Evolutionary conservation across 2,329 filamentous ascomycete genomes (phyloP).

Genomic region (Teratosphaeria nubilosa): DNA sequence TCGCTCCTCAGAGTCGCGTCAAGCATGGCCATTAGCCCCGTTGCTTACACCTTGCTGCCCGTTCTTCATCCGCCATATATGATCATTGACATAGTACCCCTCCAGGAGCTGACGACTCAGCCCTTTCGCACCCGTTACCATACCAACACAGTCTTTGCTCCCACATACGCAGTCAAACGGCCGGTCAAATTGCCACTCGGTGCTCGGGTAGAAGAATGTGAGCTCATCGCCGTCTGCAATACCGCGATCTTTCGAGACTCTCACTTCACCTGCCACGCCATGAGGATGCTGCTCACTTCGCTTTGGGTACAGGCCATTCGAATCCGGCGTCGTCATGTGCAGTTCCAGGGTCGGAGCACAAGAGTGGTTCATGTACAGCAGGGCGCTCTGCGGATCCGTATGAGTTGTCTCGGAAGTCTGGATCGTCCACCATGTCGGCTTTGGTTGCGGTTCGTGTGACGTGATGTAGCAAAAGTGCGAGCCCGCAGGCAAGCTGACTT

Average conservation of each 20-base stretch:
- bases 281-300: conserved; percentile 3
- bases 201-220: conserved; percentile 41
- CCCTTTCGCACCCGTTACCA: conserved; percentile 30
- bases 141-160: conserved; percentile 27
- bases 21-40: neutral
- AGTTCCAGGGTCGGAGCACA: conserved; percentile 41
- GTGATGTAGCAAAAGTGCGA: conserved; percentile 43
- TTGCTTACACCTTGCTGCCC: neutral
- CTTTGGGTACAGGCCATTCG: conserved; percentile 16
- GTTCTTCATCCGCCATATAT: conserved; percentile 23
- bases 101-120: conserved; percentile 25
- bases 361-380: conserved; percentile 50
- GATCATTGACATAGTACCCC: conserved; percentile 33
- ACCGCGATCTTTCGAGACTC: conserved; percentile 23
- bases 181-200: conserved; percentile 39
- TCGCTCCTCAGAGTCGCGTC: neutral
- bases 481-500: conserved; percentile 40
- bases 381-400: conserved; percentile 47
- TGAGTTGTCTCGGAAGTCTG: conserved; percentile 40
- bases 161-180: conserved; percentile 35
- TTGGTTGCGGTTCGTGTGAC: conserved; percentile 31
- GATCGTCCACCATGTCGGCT: conserved; percentile 42
- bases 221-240: conserved; percentile 32
- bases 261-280: conserved; percentile 7
- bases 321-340: conserved; percentile 32